Conservation (phyloP, 257 asterid species). For the Plectranthus barbatus region DNA sequence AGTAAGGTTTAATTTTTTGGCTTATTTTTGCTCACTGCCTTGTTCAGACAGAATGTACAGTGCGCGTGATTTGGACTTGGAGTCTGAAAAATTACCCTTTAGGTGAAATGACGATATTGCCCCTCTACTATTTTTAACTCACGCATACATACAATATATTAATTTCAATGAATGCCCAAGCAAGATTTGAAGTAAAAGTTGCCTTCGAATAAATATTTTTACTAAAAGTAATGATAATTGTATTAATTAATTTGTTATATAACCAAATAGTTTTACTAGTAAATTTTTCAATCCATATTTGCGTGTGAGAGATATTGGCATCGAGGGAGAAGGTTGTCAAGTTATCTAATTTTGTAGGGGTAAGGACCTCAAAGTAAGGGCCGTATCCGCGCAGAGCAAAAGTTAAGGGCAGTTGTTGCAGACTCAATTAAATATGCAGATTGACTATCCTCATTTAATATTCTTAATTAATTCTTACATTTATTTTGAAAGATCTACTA, state of each 20-base stretch:
- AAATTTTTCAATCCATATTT: no score
- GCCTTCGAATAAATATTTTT: no score
- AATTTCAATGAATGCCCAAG: no score
- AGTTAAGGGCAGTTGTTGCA: slow-evolving; percentile 28
- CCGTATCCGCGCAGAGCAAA: slow-evolving; percentile 33
- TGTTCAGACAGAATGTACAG: slow-evolving; percentile 37
- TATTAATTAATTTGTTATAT: no score
- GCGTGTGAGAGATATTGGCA: background rate
- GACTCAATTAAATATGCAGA: slow-evolving; percentile 20
- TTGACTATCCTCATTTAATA: slow-evolving; percentile 9
- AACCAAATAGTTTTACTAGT: no score
- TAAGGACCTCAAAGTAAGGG: slow-evolving; percentile 44
- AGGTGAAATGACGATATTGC: slow-evolving; percentile 16
- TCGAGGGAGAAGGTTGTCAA: background rate
- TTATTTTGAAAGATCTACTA: no score
- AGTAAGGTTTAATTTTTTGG: background rate
- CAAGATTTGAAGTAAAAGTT: no score
- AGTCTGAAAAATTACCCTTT: slow-evolving; percentile 13
- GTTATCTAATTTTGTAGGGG: slow-evolving; percentile 18
- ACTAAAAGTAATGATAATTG: no score
- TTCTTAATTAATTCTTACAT: background rate
- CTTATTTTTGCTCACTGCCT: slow-evolving; percentile 17
- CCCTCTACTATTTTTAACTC: slow-evolving; percentile 5
- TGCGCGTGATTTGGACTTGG: slow-evolving; percentile 53
- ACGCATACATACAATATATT: no score